Evolutionary conservation across 257 asterid species (phyloP), one percentile per base, ranked within the genome.

Genomic region (Scutellaria minor): DNA sequence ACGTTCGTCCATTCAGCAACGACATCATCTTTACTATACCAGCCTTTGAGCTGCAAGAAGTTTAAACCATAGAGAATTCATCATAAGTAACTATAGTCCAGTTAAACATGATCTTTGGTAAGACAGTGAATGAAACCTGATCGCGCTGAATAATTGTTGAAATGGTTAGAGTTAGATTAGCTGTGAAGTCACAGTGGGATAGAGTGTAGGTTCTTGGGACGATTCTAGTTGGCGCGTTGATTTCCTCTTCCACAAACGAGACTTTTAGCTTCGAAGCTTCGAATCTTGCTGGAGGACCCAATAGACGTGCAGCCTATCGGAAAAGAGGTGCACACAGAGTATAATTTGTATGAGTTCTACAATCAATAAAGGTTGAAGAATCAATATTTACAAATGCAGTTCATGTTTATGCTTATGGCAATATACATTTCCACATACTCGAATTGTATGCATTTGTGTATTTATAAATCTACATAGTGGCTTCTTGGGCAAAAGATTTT

Each of bases 241-340:
- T 75, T 64, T 89, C 80, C 47, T 89, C 90, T 64, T 93, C 96
- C 73, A 80, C 53, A 76, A 85, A 88, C 65, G 78, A 75, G 59
- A 93, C 93, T 78, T 91, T 79, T 42, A 93, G 87, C 88, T 91
- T 91, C 50, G 98, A 85, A 56, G 96, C 86, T 79, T 93, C 96
- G 47, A 93, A 93, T 81, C 87, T 91, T 76, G 96, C 97, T 35
- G 97, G 98, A 66, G 97, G 92, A 46, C 97, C 96, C 83, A 91
- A 84, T 10, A 91, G 90, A 72, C 88, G 67, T 9, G 82, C 97
- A 73, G 98, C 97, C 98, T 93, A 75, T 46, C 39, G 41, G 7
- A 14, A 64, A 68, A 62, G 1, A 39, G 27, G n/a, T 59, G 55
- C 71, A 57, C 10, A 37, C 8, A 70, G 24, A 50, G 54, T 44